These are phyloP conservation scores for Centella asiatica DNA, from an alignment of 129 eudicot genomes.

Conservation along the genomic window DNA sequence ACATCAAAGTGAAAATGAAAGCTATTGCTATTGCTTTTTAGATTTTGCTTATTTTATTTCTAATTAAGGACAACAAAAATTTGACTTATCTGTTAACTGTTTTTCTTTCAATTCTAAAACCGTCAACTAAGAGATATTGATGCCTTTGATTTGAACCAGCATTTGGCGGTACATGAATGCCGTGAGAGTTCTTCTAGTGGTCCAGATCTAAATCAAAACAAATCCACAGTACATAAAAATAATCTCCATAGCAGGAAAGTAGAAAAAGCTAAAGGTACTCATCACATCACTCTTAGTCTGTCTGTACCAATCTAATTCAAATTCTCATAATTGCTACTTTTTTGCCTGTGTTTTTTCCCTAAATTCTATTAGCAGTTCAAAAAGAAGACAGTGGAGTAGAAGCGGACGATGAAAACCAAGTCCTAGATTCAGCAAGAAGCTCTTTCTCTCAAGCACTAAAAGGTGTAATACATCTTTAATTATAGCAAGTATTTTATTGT, in stretches of 20 bases:
- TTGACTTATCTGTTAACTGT: neutral
- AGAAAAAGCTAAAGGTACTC: conserved; percentile 59
- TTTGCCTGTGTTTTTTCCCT: neutral
- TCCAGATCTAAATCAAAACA: conserved; percentile 73
- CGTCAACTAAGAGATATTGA: conserved; percentile 15
- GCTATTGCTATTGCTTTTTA: neutral
- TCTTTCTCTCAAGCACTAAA: conserved; percentile 89
- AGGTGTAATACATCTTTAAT: conserved; percentile 36
- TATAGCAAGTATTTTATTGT: neutral
- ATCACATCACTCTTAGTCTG: neutral
- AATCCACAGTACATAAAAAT: conserved; percentile 26
- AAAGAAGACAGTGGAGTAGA: conserved; percentile 47
- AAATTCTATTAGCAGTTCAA: conserved; percentile 26
- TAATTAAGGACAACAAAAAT: neutral
- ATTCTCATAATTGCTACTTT: conserved; percentile 5
- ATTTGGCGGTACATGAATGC: conserved; percentile 56
- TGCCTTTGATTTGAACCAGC: conserved; percentile 37
- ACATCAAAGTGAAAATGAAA: neutral
- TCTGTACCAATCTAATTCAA: conserved; percentile 10
- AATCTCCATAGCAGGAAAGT: conserved; percentile 38
- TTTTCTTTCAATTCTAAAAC: conserved; percentile 6
- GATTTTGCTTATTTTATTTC: neutral
- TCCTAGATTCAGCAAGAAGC: conserved; percentile 75
- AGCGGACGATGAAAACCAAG: conserved; percentile 46
- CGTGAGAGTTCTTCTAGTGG: conserved; percentile 37